Base-by-base conservation (phyloP, 352 stramenopile genomes). In the Plasmopara muralis region DNA sequence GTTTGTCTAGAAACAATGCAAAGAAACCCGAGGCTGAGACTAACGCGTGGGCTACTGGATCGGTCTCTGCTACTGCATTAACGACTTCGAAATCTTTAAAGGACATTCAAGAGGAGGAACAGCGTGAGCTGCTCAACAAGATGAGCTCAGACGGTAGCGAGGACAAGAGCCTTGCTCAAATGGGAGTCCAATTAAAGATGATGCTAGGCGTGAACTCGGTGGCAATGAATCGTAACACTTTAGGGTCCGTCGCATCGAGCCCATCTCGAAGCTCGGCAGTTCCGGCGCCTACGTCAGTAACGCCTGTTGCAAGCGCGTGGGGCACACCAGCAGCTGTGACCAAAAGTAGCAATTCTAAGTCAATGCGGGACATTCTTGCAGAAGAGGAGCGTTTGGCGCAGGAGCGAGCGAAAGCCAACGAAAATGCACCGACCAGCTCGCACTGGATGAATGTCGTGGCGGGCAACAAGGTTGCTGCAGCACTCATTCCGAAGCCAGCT, bases 161-260 rank as follows among this genome's bases (percentile, higher is more conserved):
- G 37, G 53, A 59, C 12, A 38, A 62, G 4, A 77, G 88, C 51
- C 62, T 94, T 2, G 78, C 74, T 14, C 73, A 92, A 30, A 94
- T 94, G 83, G 83, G 81, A 30, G 75, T 71, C 10, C 79, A 94
- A 45, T 59, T 94, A 25, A 94, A 94, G 64, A 89, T 91, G 75
- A 94, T 94, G 83, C 68, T 94, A 5, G 83, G 83, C 16, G 82
- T 93, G 20, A 68, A 78, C n/a, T 65, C 70, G 35, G 60, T 58
- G 30, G 25, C 47, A 41, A 28, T 64, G n/a, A 50, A 41, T 41
- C 37, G 53, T 37, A 28, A 38, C 43, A 31, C 43, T 47, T 41
- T 49, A 35, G 25, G 16, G 0, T 35, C 54, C 47, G 16, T 38
- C 25, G 48, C 57, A 15, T 15, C 29, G 18, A 12, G 16, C 10